Evolutionary conservation across 139 green algal genomes (phyloP).

Genomic region (Haematococcus lacustris): DNA sequence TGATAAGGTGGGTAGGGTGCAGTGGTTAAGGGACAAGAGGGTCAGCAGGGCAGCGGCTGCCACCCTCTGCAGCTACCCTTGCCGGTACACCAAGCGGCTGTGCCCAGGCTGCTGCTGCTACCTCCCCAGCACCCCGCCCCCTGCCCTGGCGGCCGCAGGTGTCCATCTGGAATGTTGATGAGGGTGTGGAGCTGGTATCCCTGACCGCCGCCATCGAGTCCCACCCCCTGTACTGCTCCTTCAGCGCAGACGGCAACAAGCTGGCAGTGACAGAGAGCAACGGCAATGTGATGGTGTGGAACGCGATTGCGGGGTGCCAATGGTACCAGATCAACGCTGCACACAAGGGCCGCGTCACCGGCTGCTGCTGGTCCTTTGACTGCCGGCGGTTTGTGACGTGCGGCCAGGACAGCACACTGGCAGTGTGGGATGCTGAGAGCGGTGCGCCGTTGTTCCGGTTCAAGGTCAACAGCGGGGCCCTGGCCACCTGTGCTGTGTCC

Average conservation of each 20-base stretch:
- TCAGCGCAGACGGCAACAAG: conserved; percentile 39
- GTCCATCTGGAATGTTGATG: conserved; percentile 40
- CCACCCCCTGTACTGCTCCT: conserved; percentile 32
- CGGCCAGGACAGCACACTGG: conserved; percentile 19
- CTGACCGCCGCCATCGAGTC: conserved; percentile 36
- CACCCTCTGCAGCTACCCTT: too few species aligned
- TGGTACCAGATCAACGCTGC: conserved; percentile 17
- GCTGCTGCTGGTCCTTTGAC: conserved; percentile 31
- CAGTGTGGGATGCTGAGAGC: conserved; percentile 32
- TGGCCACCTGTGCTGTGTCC: conserved; percentile 25
- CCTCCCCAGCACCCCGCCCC: neutral
- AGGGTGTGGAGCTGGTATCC: conserved; percentile 33
- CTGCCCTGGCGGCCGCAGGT: conserved; percentile 15
- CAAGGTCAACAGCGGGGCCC: conserved; percentile 22
- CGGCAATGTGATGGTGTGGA: conserved; percentile 42
- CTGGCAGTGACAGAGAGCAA: conserved; percentile 36
- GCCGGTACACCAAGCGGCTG: too few species aligned
- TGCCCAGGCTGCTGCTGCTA: too few species aligned
- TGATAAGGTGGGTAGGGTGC: conserved; percentile 20
- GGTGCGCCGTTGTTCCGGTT: conserved; percentile 31
- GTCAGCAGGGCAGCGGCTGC: neutral
- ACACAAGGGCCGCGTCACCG: conserved; percentile 16
- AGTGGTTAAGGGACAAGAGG: neutral
- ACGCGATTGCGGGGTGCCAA: conserved; percentile 31
- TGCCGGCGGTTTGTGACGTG: conserved; percentile 32